phyloP scores from a whole-genome alignment of 805 yeast genomes.

The Yarrowia sp. region DNA sequence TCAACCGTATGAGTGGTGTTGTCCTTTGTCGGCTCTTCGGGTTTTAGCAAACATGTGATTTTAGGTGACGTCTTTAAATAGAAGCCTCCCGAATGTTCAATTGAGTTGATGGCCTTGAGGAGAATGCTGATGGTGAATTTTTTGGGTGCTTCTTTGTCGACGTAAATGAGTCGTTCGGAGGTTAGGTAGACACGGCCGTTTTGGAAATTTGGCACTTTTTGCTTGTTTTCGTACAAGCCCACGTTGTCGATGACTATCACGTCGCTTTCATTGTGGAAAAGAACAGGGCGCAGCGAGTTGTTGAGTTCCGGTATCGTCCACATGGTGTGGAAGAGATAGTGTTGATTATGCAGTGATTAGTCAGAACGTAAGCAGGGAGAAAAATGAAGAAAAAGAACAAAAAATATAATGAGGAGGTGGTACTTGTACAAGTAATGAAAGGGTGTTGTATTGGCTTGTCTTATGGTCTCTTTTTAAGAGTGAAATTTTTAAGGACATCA shows the following conservation, averaged over 20 bases:
- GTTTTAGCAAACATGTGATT: constrained; percentile 45
- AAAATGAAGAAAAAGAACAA: too few species aligned
- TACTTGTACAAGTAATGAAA: too few species aligned
- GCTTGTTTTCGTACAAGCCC: constrained; percentile 72
- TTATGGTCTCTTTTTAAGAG: too few species aligned
- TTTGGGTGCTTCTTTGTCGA: constrained; percentile 51
- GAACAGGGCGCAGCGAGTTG: constrained; percentile 17
- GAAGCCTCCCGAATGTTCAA: constrained; percentile 52
- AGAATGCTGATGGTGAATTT: constrained; percentile 49
- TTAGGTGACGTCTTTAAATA: constrained; percentile 72
- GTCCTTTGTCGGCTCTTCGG: constrained; percentile 33
- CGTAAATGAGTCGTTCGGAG: constrained; percentile 65
- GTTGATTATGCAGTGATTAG: constrained; percentile 8
- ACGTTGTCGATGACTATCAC: constrained; percentile 53
- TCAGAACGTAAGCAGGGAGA: neutral
- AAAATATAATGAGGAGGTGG: too few species aligned
- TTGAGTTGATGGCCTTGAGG: constrained; percentile 43
- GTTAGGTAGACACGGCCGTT: constrained; percentile 80
- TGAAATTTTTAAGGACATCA: too few species aligned
- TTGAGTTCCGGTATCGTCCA: constrained; percentile 14
- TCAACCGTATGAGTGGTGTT: neutral
- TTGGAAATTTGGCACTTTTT: constrained; percentile 62
- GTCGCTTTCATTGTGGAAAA: constrained; percentile 47
- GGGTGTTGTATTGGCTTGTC: too few species aligned
- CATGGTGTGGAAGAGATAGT: neutral